A percentile compares a stretch with the other conserved stretches of the same genome.
Conservation (phyloP, 208 protist genomes). For the Leishmania guyanensis region DNA sequence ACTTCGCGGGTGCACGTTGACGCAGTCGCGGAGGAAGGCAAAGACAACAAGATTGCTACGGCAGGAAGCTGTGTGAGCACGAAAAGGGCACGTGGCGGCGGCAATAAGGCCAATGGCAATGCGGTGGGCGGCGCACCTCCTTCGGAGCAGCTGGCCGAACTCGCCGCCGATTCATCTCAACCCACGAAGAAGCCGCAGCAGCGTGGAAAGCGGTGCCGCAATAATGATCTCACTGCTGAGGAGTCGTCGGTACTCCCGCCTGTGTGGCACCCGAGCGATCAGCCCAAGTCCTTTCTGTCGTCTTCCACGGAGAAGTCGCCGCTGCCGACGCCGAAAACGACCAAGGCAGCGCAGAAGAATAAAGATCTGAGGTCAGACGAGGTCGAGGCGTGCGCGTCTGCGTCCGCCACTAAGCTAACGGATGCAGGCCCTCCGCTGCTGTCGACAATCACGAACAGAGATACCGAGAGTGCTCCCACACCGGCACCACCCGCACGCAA, state of each 20-base stretch:
- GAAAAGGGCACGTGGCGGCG: not conserved
- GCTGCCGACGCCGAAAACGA: not conserved
- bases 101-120: no score
- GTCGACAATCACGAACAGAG: not conserved
- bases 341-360: not conserved
- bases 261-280: not conserved
- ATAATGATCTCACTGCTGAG: not conserved
- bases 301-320: not conserved
- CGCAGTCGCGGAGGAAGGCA: not conserved
- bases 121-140: not conserved
- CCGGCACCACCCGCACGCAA: constrained; percentile 2
- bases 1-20: constrained; percentile 1
- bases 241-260: not conserved
- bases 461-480: not conserved
- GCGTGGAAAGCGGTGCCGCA: constrained; percentile 1
- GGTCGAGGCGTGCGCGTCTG: not conserved
- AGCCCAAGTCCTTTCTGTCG: not conserved
- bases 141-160: not conserved
- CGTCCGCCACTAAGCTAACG: not conserved
- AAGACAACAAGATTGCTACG: not conserved
- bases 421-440: not conserved
- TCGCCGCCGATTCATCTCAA: not conserved
- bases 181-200: not conserved
- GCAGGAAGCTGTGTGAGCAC: no score
- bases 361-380: not conserved